phyloP scores from a whole-genome alignment of 2,329 filamentous ascomycete species.

The Xylariaceae sp. region DNA sequence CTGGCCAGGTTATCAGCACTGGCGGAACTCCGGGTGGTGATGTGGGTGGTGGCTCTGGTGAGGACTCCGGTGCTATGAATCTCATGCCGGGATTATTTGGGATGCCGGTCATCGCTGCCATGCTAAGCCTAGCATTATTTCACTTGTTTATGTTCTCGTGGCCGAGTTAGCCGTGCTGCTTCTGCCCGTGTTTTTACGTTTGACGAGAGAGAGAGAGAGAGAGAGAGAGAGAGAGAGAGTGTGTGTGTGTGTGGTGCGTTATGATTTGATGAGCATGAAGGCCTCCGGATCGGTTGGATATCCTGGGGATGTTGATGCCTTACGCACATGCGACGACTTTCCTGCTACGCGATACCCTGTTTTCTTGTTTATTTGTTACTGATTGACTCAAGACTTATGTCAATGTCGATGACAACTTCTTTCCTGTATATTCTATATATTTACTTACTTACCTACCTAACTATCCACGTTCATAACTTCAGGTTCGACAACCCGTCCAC shows the following conservation, averaged over 20 bases:
- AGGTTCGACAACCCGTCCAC: neutral
- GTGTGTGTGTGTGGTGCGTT: neutral
- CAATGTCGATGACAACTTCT: too few species aligned
- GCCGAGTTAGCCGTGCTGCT: neutral
- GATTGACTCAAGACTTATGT: neutral
- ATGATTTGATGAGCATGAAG: constrained; percentile 12
- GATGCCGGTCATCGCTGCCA: constrained; percentile 3
- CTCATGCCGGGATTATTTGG: constrained; percentile 5
- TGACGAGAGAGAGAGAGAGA: neutral
- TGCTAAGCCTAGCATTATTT: constrained; percentile 9
- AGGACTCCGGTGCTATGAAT: constrained; percentile 5
- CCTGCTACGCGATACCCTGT: constrained; percentile 14
- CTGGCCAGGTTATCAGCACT: constrained; percentile 26
- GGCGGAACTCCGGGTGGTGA: neutral
- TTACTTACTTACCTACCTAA: neutral
- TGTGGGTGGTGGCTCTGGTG: neutral
- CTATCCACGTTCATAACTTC: neutral
- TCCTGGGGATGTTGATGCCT: constrained; percentile 3
- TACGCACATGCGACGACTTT: constrained; percentile 6
- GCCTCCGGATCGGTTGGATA: constrained; percentile 11
- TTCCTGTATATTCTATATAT: neutral
- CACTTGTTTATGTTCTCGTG: constrained; percentile 5
- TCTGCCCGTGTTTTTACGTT: neutral
- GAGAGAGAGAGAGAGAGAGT: too few species aligned
- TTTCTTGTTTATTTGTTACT: constrained; percentile 16